These are phyloP conservation scores for Penicillium samsonianum DNA, from an alignment of 495 filamentous ascomycete genomes.

Conservation along the genomic window DNA sequence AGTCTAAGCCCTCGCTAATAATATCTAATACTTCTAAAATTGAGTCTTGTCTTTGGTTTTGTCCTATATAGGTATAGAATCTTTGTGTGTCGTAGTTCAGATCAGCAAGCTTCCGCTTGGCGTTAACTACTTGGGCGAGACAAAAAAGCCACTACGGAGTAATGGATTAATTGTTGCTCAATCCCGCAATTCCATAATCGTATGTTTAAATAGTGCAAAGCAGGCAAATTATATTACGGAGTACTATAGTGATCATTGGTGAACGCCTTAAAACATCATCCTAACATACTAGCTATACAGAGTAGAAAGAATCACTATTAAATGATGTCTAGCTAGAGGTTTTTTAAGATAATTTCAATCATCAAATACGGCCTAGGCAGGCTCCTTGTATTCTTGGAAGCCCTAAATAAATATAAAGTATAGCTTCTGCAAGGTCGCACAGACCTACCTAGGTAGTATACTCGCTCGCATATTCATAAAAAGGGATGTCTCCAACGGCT, in stretches of 20 bases:
- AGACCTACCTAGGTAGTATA: slow-evolving; percentile 9
- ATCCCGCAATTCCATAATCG: not conserved
- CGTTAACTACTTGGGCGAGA: not conserved
- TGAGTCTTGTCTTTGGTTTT: not conserved
- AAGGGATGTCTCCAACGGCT: not conserved
- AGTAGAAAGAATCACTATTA: not conserved
- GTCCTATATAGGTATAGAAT: not conserved
- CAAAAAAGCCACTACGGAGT: not conserved
- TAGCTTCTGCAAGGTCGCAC: slow-evolving; percentile 2
- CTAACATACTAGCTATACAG: not conserved
- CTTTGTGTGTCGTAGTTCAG: not conserved
- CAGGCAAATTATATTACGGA: no score
- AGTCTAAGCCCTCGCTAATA: not conserved
- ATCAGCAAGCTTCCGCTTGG: not conserved
- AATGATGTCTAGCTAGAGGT: not conserved
- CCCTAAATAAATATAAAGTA: not conserved
- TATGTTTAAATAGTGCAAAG: not conserved
- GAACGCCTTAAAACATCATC: not conserved
- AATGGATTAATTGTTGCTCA: not conserved
- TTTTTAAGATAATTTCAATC: not conserved
- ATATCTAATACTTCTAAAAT: not conserved
- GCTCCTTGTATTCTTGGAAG: not conserved
- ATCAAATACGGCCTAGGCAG: not conserved
- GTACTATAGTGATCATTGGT: no score
- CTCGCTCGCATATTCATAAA: not conserved